Evolutionary conservation across 768 basidiomycete species (phyloP).

Genomic region (Xanthoconium stramineum): DNA sequence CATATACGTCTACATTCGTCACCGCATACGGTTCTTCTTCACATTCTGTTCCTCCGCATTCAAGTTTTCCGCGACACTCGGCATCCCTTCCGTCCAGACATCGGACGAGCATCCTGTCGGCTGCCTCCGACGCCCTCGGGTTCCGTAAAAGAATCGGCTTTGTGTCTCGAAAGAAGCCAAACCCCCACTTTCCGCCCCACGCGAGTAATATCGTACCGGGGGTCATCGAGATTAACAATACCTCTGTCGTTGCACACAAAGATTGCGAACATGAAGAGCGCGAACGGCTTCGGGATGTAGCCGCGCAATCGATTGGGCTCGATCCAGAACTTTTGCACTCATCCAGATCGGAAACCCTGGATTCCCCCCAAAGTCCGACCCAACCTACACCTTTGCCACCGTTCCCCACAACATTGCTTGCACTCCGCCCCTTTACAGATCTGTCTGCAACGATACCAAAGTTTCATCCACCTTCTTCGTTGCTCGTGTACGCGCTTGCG

Average conservation of each 20-base stretch:
- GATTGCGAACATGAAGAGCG: slow-evolving; percentile 72
- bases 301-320: slow-evolving; percentile 74
- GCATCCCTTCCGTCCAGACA: slow-evolving; percentile 27
- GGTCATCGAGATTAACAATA: slow-evolving; percentile 63
- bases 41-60: neutral
- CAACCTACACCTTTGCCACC: slow-evolving; percentile 36
- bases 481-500: slow-evolving; percentile 69
- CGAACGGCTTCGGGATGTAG: slow-evolving; percentile 68
- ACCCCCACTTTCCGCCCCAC: slow-evolving; percentile 20
- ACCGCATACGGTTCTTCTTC: slow-evolving; percentile 13
- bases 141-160: slow-evolving; percentile 43
- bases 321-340: slow-evolving; percentile 48
- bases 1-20: slow-evolving; percentile 14
- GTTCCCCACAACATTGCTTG: slow-evolving; percentile 57
- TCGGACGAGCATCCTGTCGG: slow-evolving; percentile 47
- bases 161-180: slow-evolving; percentile 38
- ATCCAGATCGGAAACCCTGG: slow-evolving; percentile 18
- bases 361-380: slow-evolving; percentile 15
- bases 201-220: slow-evolving; percentile 54
- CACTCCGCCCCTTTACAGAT: slow-evolving; percentile 51
- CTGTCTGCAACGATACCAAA: slow-evolving; percentile 58
- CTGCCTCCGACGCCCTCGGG: slow-evolving; percentile 51
- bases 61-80: slow-evolving; percentile 5
- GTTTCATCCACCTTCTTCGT: slow-evolving; percentile 62
- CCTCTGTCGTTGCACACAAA: slow-evolving; percentile 12